Percentiles rank a stretch among this genome's conserved stretches.
Evolutionary conservation across 306 rosid species (phyloP).

Genomic region (Vigna mungo): DNA sequence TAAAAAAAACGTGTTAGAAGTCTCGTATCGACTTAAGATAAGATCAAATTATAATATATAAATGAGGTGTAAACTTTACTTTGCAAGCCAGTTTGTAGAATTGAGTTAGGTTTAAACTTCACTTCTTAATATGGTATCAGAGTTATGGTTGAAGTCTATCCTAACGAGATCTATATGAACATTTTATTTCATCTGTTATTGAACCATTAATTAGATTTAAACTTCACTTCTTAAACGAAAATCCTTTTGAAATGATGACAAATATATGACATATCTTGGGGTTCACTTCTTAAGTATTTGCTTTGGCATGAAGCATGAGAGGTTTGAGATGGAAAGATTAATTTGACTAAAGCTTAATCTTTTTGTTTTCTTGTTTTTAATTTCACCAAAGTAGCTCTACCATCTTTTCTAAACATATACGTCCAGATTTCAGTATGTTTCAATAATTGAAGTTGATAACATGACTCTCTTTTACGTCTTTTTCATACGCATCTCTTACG

Average conservation of each 20-base stretch:
- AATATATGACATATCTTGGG: conserved; percentile 50
- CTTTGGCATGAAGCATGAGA: conserved; percentile 62
- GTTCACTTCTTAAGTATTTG: conserved; percentile 55
- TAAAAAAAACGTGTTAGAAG: no score
- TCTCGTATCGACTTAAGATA: no score
- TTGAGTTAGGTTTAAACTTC: no score
- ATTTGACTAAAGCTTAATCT: conserved; percentile 2
- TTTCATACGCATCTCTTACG: background rate
- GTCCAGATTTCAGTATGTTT: conserved; percentile 14
- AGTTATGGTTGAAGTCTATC: no score
- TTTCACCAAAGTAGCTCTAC: conserved; percentile 44
- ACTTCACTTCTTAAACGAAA: no score
- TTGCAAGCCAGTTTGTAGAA: no score
- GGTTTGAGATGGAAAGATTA: conserved; percentile 46
- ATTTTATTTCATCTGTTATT: no score
- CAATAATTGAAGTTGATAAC: conserved; percentile 31
- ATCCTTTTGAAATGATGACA: conserved; percentile 38
- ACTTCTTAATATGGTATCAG: no score
- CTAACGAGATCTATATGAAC: no score
- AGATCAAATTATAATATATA: no score
- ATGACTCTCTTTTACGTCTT: conserved; percentile 8
- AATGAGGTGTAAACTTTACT: no score
- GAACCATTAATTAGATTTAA: no score
- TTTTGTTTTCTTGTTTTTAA: background rate
- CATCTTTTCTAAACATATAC: conserved; percentile 39